These are phyloP conservation scores for Dacryopinax spathularia DNA, from an alignment of 768 basidiomycete species.

Conservation along the genomic window DNA sequence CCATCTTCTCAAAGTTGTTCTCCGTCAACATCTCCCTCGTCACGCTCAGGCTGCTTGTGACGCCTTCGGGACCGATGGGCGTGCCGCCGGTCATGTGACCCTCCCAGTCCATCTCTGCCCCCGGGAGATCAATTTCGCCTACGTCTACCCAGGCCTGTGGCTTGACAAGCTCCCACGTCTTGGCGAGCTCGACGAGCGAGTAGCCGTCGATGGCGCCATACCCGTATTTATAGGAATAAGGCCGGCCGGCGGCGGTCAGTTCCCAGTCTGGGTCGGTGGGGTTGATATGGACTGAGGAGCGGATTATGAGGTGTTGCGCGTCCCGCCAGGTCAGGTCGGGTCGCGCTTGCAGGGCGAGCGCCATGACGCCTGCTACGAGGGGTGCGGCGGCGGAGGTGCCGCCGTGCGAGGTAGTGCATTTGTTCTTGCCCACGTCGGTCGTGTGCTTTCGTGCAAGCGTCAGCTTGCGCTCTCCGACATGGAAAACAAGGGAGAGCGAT, in stretches of 20 bases:
- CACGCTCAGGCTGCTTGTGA: slow-evolving; percentile 49
- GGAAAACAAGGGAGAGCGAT: too few species aligned
- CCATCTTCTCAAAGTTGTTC: slow-evolving; percentile 73
- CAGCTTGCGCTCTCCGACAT: slow-evolving; percentile 8
- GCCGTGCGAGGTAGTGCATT: slow-evolving; percentile 72
- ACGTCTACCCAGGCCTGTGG: slow-evolving; percentile 85
- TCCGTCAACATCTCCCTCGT: slow-evolving; percentile 50
- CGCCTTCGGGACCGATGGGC: slow-evolving; percentile 49
- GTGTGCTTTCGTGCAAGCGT: slow-evolving; percentile 58
- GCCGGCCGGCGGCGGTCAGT: slow-evolving; percentile 50
- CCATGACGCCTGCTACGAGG: slow-evolving; percentile 86
- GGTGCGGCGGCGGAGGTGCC: slow-evolving; percentile 98
- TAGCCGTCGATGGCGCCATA: slow-evolving; percentile 81
- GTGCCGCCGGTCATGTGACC: slow-evolving; percentile 48
- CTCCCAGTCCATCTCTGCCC: slow-evolving; percentile 41
- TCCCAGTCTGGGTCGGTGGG: slow-evolving; percentile 92
- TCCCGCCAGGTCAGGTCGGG: slow-evolving; percentile 96
- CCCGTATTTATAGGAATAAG: slow-evolving; percentile 86
- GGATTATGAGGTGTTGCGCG: slow-evolving; percentile 76
- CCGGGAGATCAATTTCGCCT: slow-evolving; percentile 50
- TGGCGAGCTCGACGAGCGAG: slow-evolving; percentile 63
- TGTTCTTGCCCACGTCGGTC: slow-evolving; percentile 76
- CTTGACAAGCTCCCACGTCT: slow-evolving; percentile 74
- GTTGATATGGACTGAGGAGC: slow-evolving; percentile 64
- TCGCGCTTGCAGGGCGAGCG: slow-evolving; percentile 73